Conservation (phyloP, 2,329 filamentous ascomycete species). For the Harringtonia aguacate region DNA sequence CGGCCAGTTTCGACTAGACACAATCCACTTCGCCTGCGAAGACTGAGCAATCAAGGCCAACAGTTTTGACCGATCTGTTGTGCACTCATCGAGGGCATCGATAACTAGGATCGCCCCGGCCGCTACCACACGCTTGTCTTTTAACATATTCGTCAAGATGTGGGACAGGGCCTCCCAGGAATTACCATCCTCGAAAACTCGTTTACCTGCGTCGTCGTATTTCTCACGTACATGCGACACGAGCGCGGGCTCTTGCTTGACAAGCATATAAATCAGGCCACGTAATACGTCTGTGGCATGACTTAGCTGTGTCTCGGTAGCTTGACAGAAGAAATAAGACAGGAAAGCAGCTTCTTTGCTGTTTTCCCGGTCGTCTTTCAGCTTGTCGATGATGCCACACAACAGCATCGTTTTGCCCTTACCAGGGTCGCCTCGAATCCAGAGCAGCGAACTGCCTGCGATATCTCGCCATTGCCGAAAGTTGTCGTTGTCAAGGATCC, state of each 20-base stretch:
- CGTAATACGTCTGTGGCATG: conserved; percentile 20
- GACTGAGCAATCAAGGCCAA: conserved; percentile 22
- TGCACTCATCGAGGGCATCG: conserved; percentile 38
- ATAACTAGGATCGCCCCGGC: conserved; percentile 25
- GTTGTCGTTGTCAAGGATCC: conserved; percentile 20
- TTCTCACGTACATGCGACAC: conserved; percentile 19
- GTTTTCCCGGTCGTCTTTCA: conserved; percentile 5
- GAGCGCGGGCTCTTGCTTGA: conserved; percentile 19
- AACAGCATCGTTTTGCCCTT: conserved; percentile 34
- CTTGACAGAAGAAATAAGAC: conserved; percentile 24
- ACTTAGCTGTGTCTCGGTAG: conserved; percentile 15
- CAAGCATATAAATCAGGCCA: conserved; percentile 19
- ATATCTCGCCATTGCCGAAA: conserved; percentile 17
- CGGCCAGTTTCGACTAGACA: conserved; percentile 30
- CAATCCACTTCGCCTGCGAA: conserved; percentile 27
- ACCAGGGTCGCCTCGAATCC: conserved; percentile 26
- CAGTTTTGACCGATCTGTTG: conserved; percentile 14
- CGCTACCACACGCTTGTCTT: conserved; percentile 18
- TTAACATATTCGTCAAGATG: conserved; percentile 28
- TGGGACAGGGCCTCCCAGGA: conserved; percentile 24
- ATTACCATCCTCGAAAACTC: conserved; percentile 26
- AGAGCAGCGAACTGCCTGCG: conserved; percentile 17
- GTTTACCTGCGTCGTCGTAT: conserved; percentile 19
- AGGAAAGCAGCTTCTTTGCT: background rate
- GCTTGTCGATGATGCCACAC: conserved; percentile 25